Base-by-base conservation (phyloP, 2,329 filamentous ascomycete species). In the Monilinia vaccinii-corymbosi region DNA sequence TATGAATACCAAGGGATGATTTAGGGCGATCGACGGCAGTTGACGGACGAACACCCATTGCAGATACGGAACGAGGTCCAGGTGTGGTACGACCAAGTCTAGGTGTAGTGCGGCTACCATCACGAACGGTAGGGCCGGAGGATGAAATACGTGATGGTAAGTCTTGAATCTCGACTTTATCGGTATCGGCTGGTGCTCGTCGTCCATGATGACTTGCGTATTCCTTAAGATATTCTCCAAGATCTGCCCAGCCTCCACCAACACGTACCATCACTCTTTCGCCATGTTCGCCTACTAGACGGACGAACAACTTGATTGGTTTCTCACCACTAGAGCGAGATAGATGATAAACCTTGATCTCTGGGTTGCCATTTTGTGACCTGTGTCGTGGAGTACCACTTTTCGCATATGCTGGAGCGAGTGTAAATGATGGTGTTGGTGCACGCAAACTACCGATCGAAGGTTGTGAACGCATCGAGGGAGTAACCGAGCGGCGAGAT, bases 211-310 rank as follows among this genome's bases (percentile, higher is more conserved):
- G 94, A 61, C 86, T 85, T 9, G 91, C 92, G 69, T 97, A 99
- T 72, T 96, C 91, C 67, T 91, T 88, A 46, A 99, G 79, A 70
- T 97, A 99, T 73, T 97, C 94, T 42, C 89, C 93, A 23, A 99
- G 78, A 73, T 99, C 94, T 16, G 92, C 91, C 94, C 94, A 99
- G n/a, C 94, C 94, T 61, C 94, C 94, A 14, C 94, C 94, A 14
- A 99, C 93, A 40, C 94, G 88, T 9, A 99, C 94, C 94, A 99
- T 97, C 63, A 97, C 91, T 56, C 94, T 85, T 73, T 97, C 91
- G 18, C 89, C 90, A 60, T 85, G 81, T 72, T 96, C 91, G 53
- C 94, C 94, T 2, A 99, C 92, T 1, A 91, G 86, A 18, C 94
- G 88, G 56, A 99, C 92, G 69, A 95, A 96, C 6, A 99, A 82